These are phyloP conservation scores for Phytophthora kernoviae DNA, from an alignment of 352 stramenopile genomes.

Conservation along the genomic window DNA sequence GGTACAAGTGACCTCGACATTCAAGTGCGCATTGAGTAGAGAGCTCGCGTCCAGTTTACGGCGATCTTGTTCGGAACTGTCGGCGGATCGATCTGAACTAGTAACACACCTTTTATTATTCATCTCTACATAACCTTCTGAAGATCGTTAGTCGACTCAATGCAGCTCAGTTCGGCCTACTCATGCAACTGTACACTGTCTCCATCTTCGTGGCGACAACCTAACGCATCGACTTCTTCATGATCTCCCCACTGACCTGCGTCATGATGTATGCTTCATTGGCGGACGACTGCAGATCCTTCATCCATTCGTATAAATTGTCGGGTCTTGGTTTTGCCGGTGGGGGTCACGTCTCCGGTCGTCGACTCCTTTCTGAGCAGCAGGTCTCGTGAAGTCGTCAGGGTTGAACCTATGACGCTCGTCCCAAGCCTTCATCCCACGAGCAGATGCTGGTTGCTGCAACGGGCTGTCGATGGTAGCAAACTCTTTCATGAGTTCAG, in stretches of 20 bases:
- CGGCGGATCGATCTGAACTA: too few species aligned
- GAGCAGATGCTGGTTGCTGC: conserved; percentile 4
- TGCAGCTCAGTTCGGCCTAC: too few species aligned
- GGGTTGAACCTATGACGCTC: conserved; percentile 7
- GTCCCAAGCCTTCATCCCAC: conserved; percentile 2
- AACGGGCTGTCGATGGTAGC: conserved; percentile 8
- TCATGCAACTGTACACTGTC: too few species aligned
- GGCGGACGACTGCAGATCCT: conserved; percentile 39
- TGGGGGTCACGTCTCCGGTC: not conserved
- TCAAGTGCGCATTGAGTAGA: too few species aligned
- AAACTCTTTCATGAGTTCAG: conserved; percentile 22
- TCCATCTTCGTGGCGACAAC: too few species aligned
- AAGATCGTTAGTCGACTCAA: too few species aligned
- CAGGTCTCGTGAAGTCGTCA: conserved; percentile 8
- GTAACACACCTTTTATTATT: too few species aligned
- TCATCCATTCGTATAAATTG: conserved; percentile 40
- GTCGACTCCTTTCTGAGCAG: not conserved
- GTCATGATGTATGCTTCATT: conserved; percentile 49
- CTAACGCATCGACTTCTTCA: conserved; percentile 41
- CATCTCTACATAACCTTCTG: too few species aligned
- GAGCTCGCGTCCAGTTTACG: too few species aligned
- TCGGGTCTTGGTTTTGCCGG: conserved; percentile 8
- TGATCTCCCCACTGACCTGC: conserved; percentile 51
- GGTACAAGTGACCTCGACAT: too few species aligned
- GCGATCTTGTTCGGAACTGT: too few species aligned